Conservation (phyloP, 768 basidiomycete genomes). For the Suillus brevipes region DNA sequence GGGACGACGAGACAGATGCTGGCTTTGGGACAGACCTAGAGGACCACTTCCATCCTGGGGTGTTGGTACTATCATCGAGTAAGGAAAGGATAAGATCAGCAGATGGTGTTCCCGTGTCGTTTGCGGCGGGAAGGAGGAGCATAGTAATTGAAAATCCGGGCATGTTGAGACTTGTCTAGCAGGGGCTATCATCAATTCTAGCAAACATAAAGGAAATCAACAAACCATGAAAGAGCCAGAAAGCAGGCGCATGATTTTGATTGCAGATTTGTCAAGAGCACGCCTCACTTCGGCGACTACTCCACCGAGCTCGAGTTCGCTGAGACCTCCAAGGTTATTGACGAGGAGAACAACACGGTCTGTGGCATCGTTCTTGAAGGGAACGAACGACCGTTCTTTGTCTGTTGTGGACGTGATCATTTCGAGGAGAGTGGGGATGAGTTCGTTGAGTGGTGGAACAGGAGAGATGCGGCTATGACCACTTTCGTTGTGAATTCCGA, state of each 20-base stretch:
- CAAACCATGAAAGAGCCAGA: constrained; percentile 86
- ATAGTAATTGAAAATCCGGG: constrained; percentile 88
- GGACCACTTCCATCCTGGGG: constrained; percentile 88
- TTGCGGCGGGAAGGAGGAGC: constrained; percentile 62
- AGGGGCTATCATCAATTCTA: constrained; percentile 3
- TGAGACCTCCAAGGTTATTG: constrained; percentile 87
- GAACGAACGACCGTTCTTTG: constrained; percentile 74
- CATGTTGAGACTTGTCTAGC: constrained; percentile 87
- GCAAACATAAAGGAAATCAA: constrained; percentile 6
- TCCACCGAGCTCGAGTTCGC: constrained; percentile 76
- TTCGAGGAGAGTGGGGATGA: constrained; percentile 69
- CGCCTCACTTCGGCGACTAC: constrained; percentile 62
- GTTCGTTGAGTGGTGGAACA: constrained; percentile 65
- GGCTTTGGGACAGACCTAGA: constrained; percentile 43
- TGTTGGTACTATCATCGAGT: constrained; percentile 64
- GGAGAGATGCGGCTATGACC: constrained; percentile 70
- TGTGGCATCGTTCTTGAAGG: constrained; percentile 58
- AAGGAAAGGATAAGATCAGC: constrained; percentile 55
- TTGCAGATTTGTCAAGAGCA: constrained; percentile 54
- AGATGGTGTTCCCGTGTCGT: constrained; percentile 40
- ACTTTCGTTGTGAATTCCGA: constrained; percentile 91
- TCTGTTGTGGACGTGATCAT: constrained; percentile 73
- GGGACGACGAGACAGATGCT: constrained; percentile 12
- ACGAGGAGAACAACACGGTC: constrained; percentile 79
- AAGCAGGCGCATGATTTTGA: constrained; percentile 62